phyloP scores from a whole-genome alignment of 2,329 filamentous ascomycete genomes.

The Botrytis fabae region DNA sequence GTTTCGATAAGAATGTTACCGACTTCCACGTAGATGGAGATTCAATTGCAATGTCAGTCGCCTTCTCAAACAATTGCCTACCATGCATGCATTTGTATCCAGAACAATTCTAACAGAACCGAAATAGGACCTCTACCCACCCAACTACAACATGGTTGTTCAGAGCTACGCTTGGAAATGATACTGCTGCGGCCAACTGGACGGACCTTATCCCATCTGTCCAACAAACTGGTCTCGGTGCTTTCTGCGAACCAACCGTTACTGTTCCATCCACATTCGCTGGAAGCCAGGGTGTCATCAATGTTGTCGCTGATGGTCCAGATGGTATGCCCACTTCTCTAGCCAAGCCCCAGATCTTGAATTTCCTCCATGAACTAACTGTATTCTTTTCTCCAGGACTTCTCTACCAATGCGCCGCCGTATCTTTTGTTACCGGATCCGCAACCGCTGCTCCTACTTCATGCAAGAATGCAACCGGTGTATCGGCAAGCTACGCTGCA shows the following conservation, averaged over 20 bases:
- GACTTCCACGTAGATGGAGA: conserved; percentile 61
- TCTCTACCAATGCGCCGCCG: conserved; percentile 51
- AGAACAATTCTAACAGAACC: conserved; percentile 31
- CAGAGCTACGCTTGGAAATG: conserved; percentile 55
- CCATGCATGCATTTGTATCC: background rate
- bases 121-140: conserved; percentile 47
- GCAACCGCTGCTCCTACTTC: conserved; percentile 35
- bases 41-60: conserved; percentile 45
- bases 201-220: conserved; percentile 55
- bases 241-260: conserved; percentile 54
- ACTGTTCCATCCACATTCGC: conserved; percentile 51
- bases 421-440: conserved; percentile 53
- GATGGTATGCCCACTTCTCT: conserved; percentile 48
- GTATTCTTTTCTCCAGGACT: background rate
- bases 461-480: conserved; percentile 46
- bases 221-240: conserved; percentile 54
- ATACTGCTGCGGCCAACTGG: conserved; percentile 50
- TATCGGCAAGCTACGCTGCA: conserved; percentile 34
- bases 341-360: background rate
- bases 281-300: conserved; percentile 56
- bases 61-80: background rate
- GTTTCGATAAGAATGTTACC: conserved; percentile 51
- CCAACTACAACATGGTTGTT: conserved; percentile 57
- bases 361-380: background rate
- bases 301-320: conserved; percentile 52